Evolutionary conservation across 139 green algal genomes (phyloP), one percentile per base, ranked within the genome.

Genomic region (Pleodorina starrii): DNA sequence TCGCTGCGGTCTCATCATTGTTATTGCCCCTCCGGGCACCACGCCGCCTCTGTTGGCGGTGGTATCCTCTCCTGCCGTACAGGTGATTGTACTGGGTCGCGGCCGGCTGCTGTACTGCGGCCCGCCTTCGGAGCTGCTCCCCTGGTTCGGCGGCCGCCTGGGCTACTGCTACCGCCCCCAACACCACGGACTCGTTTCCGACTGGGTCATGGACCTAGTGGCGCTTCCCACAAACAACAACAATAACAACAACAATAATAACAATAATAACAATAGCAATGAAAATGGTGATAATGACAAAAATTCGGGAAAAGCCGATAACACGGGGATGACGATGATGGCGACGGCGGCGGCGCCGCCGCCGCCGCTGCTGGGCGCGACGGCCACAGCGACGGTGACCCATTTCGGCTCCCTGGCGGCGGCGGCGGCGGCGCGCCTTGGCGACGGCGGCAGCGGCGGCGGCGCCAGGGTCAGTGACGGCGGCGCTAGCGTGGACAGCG

Each of bases 121-220:
- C 16, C 54, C 85, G 19, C 68, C 89, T 0, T 46, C 73, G 35
- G 87, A 78, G 44, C 85, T 90, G 14, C 57, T 93, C 79, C 89
- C 88, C 43, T 94, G 91, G 91, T 94, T 94, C 85, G 50, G 38
- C 5, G 73, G 77, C 29, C 23, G 57, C 14, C 90, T 94, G 44
- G 88, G 85, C 43, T 94, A 90, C 82, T 21, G 48, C n/a, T 93
- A 92, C 84, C 32, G 84, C 35, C 66, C 80, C 1, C 32, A 81
- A 9, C 43, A 75, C 27, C 68, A 94, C 59, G 91, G 89, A 38
- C 40, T 90, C 14, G 43, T 90, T 2, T 63, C 90, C 2, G 93
- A 95, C 86, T 95, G 91, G 90, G 40, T 92, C 69, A 94, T 95
- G 73, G 93, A 95, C 87, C 79, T 94, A n/a, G 89, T 95, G 35